Conservation (phyloP, 2,329 filamentous ascomycete genomes). For the Aspergillus thermomutatus region DNA sequence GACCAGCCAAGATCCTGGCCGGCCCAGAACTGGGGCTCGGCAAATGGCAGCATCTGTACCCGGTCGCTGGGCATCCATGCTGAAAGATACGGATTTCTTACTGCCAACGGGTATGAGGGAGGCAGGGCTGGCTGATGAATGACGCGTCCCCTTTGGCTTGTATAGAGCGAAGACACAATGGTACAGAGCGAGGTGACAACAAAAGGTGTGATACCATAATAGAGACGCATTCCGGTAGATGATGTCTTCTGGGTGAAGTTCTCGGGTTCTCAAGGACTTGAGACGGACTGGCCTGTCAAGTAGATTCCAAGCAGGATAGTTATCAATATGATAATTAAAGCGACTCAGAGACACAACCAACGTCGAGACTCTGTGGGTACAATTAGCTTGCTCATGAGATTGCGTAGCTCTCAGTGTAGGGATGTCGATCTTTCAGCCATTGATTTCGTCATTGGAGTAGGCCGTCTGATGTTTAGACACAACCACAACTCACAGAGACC, state of each 20-base stretch:
- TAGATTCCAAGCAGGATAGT: neutral
- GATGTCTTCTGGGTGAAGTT: neutral
- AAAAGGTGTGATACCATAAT: conserved; percentile 13
- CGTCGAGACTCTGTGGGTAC: neutral
- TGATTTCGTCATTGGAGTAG: neutral
- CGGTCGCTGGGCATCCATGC: conserved; percentile 44
- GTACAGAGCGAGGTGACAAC: conserved; percentile 21
- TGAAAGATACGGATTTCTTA: conserved; percentile 43
- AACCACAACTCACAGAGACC: too few species aligned
- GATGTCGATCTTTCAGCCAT: neutral
- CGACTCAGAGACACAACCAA: too few species aligned
- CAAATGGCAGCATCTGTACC: conserved; percentile 34
- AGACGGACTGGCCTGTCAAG: too few species aligned
- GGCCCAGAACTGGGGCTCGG: conserved; percentile 43
- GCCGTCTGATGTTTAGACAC: neutral
- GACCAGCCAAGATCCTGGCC: conserved; percentile 42
- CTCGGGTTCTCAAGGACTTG: neutral
- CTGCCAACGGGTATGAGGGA: conserved; percentile 45
- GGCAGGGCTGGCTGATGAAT: conserved; percentile 29
- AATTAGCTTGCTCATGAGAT: neutral
- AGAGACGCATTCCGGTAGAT: neutral
- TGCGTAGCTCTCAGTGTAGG: neutral
- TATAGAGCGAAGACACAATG: conserved; percentile 15
- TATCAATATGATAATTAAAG: neutral
- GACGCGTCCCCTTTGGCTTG: conserved; percentile 7